phyloP scores from a whole-genome alignment of 352 stramenopile species.

The Pythium sp. region DNA sequence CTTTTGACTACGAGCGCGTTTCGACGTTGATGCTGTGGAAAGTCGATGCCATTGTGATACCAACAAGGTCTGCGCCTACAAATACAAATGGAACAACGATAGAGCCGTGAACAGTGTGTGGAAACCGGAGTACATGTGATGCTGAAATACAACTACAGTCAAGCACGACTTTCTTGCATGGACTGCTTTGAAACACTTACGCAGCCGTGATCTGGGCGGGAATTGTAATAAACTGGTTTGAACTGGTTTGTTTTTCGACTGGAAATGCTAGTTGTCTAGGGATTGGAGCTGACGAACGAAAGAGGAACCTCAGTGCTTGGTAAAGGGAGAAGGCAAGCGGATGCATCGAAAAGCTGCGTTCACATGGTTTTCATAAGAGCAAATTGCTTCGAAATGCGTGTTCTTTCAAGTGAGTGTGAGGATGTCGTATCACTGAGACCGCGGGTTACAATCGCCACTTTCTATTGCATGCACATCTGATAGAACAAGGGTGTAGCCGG shows the following conservation, averaged over 20 bases:
- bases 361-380: too few relatives aligned
- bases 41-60: slow-evolving; percentile 33
- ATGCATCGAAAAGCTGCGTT: too few relatives aligned
- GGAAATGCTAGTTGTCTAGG: neutral
- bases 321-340: too few relatives aligned
- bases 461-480: neutral
- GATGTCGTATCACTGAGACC: too few relatives aligned
- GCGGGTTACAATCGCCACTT: too few relatives aligned
- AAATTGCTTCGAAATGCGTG: too few relatives aligned
- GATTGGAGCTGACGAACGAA: too few relatives aligned
- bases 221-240: neutral
- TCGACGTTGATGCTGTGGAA: slow-evolving; percentile 47
- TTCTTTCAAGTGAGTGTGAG: too few relatives aligned
- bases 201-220: neutral
- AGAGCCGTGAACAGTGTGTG: neutral
- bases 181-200: neutral
- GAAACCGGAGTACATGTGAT: neutral
- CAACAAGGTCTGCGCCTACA: neutral
- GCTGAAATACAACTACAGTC: neutral
- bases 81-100: neutral
- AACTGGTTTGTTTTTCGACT: neutral
- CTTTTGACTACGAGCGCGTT: slow-evolving; percentile 43
- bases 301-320: too few relatives aligned
- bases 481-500: neutral
- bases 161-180: neutral